phyloP scores from a whole-genome alignment of 257 asterid species.

The Lithospermum erythrorhizon region DNA sequence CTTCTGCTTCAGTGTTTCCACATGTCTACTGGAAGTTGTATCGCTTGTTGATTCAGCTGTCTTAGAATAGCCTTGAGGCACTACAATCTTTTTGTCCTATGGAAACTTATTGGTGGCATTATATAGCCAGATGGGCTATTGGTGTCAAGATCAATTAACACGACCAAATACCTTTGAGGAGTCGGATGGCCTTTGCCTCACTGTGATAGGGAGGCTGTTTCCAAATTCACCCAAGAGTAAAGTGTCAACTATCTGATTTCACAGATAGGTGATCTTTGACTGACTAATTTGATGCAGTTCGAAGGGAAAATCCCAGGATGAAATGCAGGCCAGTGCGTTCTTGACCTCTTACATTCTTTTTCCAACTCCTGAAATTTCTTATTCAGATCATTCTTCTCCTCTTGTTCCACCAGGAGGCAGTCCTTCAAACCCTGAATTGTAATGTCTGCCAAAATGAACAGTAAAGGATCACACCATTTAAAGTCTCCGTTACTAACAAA shows the following conservation, averaged over 20 bases:
- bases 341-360: slow-evolving; percentile 25
- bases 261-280: too few species aligned
- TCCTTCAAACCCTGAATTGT: slow-evolving; percentile 36
- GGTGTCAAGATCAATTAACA: too few species aligned
- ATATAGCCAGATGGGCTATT: not conserved
- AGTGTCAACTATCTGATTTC: too few species aligned
- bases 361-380: slow-evolving; percentile 27
- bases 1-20: slow-evolving; percentile 33
- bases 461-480: not conserved
- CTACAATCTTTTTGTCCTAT: slow-evolving; percentile 6
- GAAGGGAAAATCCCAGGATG: too few species aligned
- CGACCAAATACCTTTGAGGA: too few species aligned
- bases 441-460: slow-evolving; percentile 17
- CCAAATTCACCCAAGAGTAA: too few species aligned
- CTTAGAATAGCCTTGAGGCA: slow-evolving; percentile 25
- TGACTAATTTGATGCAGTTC: too few species aligned
- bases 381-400: slow-evolving; percentile 27
- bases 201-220: too few species aligned
- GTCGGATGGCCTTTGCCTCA: too few species aligned
- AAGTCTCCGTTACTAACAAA: not conserved
- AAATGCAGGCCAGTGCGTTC: too few species aligned
- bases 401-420: slow-evolving; percentile 29
- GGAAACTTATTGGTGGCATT: not conserved
- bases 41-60: slow-evolving; percentile 27
- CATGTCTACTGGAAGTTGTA: slow-evolving; percentile 22